A percentile compares a stretch with the other conserved stretches of the same genome.
These are phyloP conservation scores for Cyamopsis tetragonoloba DNA, from an alignment of 306 rosid species.

Conservation along the genomic window DNA sequence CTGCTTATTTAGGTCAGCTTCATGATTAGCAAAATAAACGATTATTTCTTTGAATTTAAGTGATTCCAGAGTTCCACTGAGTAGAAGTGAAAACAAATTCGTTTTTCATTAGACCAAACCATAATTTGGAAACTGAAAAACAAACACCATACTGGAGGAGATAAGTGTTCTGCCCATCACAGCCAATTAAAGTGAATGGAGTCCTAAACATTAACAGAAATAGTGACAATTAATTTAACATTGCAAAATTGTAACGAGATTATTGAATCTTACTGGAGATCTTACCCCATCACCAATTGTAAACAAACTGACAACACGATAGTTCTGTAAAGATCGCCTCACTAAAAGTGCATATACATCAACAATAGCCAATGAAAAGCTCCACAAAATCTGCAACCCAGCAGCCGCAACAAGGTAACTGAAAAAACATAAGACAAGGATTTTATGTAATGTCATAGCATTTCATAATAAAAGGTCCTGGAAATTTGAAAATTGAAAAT, in stretches of 20 bases:
- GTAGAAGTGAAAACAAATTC: too few relatives aligned
- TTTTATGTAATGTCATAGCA: background rate
- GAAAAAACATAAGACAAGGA: conserved; percentile 29
- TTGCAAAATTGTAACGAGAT: background rate
- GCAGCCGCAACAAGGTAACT: conserved; percentile 89
- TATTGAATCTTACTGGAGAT: conserved; percentile 7
- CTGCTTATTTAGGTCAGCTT: too few relatives aligned
- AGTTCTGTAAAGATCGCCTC: conserved; percentile 68
- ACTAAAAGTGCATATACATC: conserved; percentile 82
- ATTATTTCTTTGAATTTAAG: too few relatives aligned
- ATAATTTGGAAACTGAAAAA: too few relatives aligned
- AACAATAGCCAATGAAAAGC: conserved; percentile 60
- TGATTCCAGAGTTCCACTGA: too few relatives aligned
- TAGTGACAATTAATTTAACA: background rate
- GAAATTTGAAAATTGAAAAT: background rate
- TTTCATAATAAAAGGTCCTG: conserved; percentile 12
- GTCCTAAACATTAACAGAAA: background rate
- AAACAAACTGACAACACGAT: conserved; percentile 52
- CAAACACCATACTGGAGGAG: too few relatives aligned
- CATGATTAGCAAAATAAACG: too few relatives aligned
- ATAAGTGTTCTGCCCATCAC: background rate
- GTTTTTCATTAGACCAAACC: too few relatives aligned
- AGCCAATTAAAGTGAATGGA: conserved; percentile 3
- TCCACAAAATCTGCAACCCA: conserved; percentile 74
- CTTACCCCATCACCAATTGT: conserved; percentile 95